phyloP scores from a whole-genome alignment of 2,329 filamentous ascomycete species.

The Berkeleyomyces rouxiae region DNA sequence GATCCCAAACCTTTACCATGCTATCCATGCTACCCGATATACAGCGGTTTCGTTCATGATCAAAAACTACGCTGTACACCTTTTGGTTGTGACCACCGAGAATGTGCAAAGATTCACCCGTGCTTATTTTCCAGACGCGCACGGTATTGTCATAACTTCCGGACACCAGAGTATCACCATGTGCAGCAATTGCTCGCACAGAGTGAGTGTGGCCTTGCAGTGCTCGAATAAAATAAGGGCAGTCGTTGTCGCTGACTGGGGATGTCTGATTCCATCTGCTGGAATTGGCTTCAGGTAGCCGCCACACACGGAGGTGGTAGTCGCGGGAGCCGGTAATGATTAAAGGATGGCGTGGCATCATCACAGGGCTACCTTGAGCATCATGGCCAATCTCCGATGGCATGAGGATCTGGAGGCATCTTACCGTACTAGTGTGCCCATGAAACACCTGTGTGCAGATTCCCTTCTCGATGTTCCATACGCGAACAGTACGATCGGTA shows the following conservation, averaged over 20 bases:
- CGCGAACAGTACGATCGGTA: conserved; percentile 92
- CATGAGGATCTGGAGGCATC: conserved; percentile 87
- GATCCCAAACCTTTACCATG: conserved; percentile 91
- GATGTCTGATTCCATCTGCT: conserved; percentile 63
- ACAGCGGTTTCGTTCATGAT: conserved; percentile 80
- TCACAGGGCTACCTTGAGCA: conserved; percentile 54
- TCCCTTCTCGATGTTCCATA: conserved; percentile 94
- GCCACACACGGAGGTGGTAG: conserved; percentile 88
- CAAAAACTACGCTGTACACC: conserved; percentile 92
- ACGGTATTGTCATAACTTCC: conserved; percentile 94
- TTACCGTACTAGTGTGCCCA: conserved; percentile 91
- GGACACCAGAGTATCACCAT: conserved; percentile 90
- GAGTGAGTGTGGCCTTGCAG: conserved; percentile 80
- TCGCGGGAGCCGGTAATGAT: conserved; percentile 97
- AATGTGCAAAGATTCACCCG: conserved; percentile 70
- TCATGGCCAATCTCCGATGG: conserved; percentile 61
- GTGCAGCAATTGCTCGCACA: conserved; percentile 85
- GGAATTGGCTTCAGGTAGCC: conserved; percentile 66
- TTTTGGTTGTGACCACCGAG: conserved; percentile 80
- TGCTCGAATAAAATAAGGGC: conserved; percentile 85
- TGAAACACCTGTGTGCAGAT: conserved; percentile 91
- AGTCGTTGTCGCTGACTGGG: conserved; percentile 51
- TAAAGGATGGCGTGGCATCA: conserved; percentile 85
- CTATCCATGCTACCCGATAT: conserved; percentile 99
- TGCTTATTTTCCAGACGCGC: conserved; percentile 93